These are phyloP conservation scores for Colletotrichum abscissum DNA, from an alignment of 2,329 filamentous ascomycete species.

Conservation along the genomic window DNA sequence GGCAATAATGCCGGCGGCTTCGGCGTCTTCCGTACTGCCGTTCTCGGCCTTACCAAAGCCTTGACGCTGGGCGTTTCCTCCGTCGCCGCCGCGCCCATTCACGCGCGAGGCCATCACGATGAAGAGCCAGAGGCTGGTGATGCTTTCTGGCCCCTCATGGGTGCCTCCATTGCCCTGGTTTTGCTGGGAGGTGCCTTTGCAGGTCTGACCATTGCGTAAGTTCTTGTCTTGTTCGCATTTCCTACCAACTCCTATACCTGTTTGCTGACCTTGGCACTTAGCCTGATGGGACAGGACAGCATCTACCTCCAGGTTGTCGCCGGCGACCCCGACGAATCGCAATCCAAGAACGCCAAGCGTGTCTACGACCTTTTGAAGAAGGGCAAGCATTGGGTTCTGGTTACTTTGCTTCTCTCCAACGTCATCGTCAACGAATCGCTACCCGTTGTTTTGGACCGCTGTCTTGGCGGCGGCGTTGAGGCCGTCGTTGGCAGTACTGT, in stretches of 20 bases:
- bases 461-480: conserved; percentile 92
- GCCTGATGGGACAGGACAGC: conserved; percentile 82
- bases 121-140: conserved; percentile 67
- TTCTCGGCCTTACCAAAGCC: conserved; percentile 64
- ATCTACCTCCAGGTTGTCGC: conserved; percentile 97
- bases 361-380: conserved; percentile 84
- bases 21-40: conserved; percentile 56
- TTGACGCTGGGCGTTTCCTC: conserved; percentile 61
- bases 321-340: conserved; percentile 84
- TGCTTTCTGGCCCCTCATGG: conserved; percentile 83
- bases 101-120: conserved; percentile 49
- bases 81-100: conserved; percentile 60
- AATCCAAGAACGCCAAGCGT: conserved; percentile 84
- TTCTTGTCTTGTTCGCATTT: conserved; percentile 38
- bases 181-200: conserved; percentile 93
- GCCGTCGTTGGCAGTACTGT: conserved; percentile 94
- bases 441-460: conserved; percentile 93
- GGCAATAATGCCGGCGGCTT: conserved; percentile 45
- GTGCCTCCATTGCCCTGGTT: conserved; percentile 83
- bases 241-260: background rate
- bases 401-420: conserved; percentile 92
- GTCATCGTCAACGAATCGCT: conserved; percentile 98
- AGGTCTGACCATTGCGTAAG: conserved; percentile 87
- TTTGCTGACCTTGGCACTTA: conserved; percentile 41
- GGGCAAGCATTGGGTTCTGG: conserved; percentile 98